Evolutionary conservation across 257 asterid genomes (phyloP).

Genomic region (Penstemon eatonii): DNA sequence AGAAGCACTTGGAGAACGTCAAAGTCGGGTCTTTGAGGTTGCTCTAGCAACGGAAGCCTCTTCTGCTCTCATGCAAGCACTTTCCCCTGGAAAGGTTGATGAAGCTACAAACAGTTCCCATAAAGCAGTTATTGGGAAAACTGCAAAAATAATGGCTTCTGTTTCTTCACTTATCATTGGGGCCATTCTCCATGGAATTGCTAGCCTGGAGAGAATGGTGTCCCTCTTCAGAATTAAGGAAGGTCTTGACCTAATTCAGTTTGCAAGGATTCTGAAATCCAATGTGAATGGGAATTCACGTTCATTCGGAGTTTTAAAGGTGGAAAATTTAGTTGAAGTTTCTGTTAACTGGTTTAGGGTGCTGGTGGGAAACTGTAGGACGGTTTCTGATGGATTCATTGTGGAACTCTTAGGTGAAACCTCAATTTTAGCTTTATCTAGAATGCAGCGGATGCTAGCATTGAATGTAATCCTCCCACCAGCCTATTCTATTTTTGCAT

Average conservation of each 20-base stretch:
- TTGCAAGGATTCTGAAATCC: constrained; percentile 74
- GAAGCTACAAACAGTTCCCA: constrained; percentile 50
- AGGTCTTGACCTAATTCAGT: constrained; percentile 83
- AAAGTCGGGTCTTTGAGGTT: constrained; percentile 94
- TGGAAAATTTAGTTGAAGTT: constrained; percentile 76
- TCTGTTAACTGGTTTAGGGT: constrained; percentile 98
- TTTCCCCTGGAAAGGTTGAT: constrained; percentile 70
- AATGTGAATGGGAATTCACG: constrained; percentile 83
- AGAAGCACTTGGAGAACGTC: constrained; percentile 99
- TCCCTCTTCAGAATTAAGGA: constrained; percentile 80
- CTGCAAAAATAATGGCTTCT: constrained; percentile 65
- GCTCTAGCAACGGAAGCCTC: constrained; percentile 96
- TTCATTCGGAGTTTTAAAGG: constrained; percentile 57
- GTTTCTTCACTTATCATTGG: constrained; percentile 84
- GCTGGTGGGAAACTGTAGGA: constrained; percentile 93
- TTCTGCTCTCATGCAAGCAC: constrained; percentile 67
- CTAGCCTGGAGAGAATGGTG: constrained; percentile 93
- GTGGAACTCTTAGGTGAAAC: constrained; percentile 91
- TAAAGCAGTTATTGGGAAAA: constrained; percentile 53
- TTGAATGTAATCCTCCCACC: constrained; percentile 79
- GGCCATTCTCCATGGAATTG: constrained; percentile 86
- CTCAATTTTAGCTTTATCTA: constrained; percentile 70
- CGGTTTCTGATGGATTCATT: constrained; percentile 82
- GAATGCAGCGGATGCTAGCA: constrained; percentile 84
- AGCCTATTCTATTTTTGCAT: constrained; percentile 84